Conservation (phyloP, 345 rosid species). For the Microcos paniculata region DNA sequence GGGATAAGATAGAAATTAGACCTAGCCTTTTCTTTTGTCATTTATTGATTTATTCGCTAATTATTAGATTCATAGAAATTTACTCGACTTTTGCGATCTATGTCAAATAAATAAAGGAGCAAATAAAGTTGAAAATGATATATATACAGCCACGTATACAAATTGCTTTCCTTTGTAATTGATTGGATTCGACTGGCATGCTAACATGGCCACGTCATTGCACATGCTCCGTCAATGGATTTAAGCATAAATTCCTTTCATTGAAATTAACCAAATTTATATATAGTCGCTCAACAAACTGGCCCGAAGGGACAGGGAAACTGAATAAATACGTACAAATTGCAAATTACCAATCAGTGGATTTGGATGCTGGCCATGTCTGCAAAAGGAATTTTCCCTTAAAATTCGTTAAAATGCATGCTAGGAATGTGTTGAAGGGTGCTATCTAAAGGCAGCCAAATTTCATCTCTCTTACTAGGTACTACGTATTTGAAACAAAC, state of each 20-base stretch:
- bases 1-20: neutral
- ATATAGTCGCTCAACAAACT: neutral
- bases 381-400: neutral
- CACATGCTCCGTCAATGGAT: neutral
- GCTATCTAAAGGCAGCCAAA: too few species aligned
- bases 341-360: neutral
- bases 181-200: neutral
- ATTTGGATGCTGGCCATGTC: constrained; percentile 7
- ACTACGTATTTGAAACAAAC: too few species aligned
- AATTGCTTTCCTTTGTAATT: neutral
- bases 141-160: neutral
- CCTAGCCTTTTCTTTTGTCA: neutral
- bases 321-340: neutral
- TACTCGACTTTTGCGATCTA: neutral
- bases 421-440: neutral
- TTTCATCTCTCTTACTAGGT: too few species aligned
- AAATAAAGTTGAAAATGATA: neutral
- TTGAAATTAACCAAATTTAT: neutral
- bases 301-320: neutral
- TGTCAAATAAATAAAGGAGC: neutral
- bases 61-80: neutral
- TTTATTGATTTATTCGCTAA: neutral
- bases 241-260: neutral
- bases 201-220: constrained; percentile 3
- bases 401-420: too few species aligned